These are phyloP conservation scores for Penicillium aurantiogriseum DNA, from an alignment of 2,329 filamentous ascomycete species.

Conservation along the genomic window DNA sequence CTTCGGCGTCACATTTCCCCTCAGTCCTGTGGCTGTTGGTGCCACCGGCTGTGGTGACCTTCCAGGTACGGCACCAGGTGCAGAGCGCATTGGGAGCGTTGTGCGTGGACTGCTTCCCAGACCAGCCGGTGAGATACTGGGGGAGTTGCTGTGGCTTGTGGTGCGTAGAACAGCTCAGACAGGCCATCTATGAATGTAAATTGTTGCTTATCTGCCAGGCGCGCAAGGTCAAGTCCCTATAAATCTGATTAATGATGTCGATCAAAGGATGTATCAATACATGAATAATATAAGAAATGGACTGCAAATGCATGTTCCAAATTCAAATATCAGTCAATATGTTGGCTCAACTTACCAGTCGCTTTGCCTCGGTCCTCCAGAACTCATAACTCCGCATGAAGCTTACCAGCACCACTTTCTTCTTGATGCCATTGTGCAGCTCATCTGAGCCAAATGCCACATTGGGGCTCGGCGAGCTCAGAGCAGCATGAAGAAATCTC, in stretches of 20 bases:
- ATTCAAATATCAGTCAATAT: background rate
- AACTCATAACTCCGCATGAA: conserved; percentile 77
- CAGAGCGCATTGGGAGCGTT: conserved; percentile 29
- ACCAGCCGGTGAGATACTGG: conserved; percentile 14
- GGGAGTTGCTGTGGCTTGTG: conserved; percentile 15
- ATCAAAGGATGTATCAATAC: background rate
- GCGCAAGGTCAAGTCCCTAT: conserved; percentile 69
- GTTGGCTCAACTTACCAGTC: conserved; percentile 54
- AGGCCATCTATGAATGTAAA: conserved; percentile 77
- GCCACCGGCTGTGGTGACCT: conserved; percentile 20
- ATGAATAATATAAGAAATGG: background rate
- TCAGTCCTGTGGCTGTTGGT: conserved; percentile 8
- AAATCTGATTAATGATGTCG: background rate
- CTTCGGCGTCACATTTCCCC: conserved; percentile 14
- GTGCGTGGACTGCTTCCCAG: conserved; percentile 22
- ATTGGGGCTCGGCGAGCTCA: conserved; percentile 31
- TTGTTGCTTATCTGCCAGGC: conserved; percentile 55
- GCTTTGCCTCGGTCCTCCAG: conserved; percentile 70
- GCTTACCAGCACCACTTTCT: conserved; percentile 71
- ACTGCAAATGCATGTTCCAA: background rate
- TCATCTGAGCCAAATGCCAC: conserved; percentile 25
- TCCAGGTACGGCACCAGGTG: conserved; percentile 24
- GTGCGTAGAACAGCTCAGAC: conserved; percentile 52
- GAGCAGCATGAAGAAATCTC: conserved; percentile 51
- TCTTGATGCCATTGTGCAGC: conserved; percentile 34